Base-by-base conservation (phyloP, 1,139 yeast genomes). In the Ogataea hybrid region DNA sequence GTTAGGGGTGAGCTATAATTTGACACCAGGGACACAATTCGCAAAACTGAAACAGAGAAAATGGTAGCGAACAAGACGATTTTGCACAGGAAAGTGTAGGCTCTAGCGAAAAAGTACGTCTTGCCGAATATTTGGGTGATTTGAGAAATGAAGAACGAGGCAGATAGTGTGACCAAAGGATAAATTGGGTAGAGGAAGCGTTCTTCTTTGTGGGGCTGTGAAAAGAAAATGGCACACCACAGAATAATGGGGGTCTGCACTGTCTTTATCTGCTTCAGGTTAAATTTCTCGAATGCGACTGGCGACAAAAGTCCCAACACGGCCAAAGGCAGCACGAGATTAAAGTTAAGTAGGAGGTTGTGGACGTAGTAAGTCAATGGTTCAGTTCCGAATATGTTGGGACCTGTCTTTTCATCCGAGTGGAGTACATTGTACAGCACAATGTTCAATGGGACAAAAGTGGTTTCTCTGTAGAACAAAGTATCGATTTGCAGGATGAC, bases 171-270 rank as follows among this genome's bases (percentile, higher is more conserved):
- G 23, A 90, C 70, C 35, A 84, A 69, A 5, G 90, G 83, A 59
- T 90, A 90, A 0, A 86, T 71, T 8, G 96, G 96, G 54, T 88
- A 92, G 54, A 90, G 64, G 59, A 90, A 92, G 47, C 97, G 70
- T 61, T 90, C 97, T 61, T 90, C 97, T 60, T 92, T 92, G 61
- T 90, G 97, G 2, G 96, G 94, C 56, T 89, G 97, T 6, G 65
- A 50, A 43, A 73, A 70, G 58, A 90, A 87, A 3, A 89, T 71
- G 0, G 62, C 64, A 20, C 75, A 59, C 97, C 97, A 90, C 0
- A 84, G 38, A 4, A 74, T 43, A 25, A 85, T 58, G 5, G 84
- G 81, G 2, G 66, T 41, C 21, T 69, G 51, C 6, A 72, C 35
- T 6, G 53, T 51, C 29, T 49, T 34, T 5, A 47, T 20, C 16